Percentiles rank a stretch among this genome's conserved stretches.
Conservation (phyloP, 2,329 filamentous ascomycete species). For the Ophiostoma australiae region DNA sequence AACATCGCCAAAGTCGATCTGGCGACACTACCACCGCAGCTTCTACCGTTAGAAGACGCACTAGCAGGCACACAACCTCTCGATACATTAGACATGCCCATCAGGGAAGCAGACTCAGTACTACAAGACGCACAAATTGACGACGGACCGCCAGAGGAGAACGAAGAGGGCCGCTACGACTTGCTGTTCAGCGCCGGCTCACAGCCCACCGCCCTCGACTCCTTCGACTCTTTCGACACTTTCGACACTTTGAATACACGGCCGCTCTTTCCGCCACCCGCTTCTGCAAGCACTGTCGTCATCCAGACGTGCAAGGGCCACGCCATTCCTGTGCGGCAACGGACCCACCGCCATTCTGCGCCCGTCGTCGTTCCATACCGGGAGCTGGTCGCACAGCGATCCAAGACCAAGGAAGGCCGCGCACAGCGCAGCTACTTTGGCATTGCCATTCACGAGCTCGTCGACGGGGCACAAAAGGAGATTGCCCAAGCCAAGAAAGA, state of each 20-base stretch:
- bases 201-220: background rate
- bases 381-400: slow-evolving; percentile 62
- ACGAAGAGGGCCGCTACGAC: slow-evolving; percentile 27
- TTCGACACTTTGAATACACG: background rate
- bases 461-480: slow-evolving; percentile 65
- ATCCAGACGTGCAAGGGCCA: slow-evolving; percentile 52
- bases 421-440: slow-evolving; percentile 81
- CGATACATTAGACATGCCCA: background rate
- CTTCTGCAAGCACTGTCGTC: background rate
- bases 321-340: slow-evolving; percentile 51
- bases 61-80: background rate
- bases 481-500: slow-evolving; percentile 42
- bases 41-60: background rate
- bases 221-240: background rate
- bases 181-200: slow-evolving; percentile 23
- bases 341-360: slow-evolving; percentile 36
- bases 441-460: slow-evolving; percentile 79
- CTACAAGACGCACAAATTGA: background rate
- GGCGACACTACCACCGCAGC: background rate
- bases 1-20: slow-evolving; percentile 2
- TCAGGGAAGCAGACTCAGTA: background rate
- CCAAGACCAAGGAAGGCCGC: slow-evolving; percentile 60
- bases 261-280: background rate
- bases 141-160: slow-evolving; percentile 5
- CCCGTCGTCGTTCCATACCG: slow-evolving; percentile 54